Evolutionary conservation across 2,329 filamentous ascomycete species (phyloP).

Genomic region (Rhynchosporium agropyri): DNA sequence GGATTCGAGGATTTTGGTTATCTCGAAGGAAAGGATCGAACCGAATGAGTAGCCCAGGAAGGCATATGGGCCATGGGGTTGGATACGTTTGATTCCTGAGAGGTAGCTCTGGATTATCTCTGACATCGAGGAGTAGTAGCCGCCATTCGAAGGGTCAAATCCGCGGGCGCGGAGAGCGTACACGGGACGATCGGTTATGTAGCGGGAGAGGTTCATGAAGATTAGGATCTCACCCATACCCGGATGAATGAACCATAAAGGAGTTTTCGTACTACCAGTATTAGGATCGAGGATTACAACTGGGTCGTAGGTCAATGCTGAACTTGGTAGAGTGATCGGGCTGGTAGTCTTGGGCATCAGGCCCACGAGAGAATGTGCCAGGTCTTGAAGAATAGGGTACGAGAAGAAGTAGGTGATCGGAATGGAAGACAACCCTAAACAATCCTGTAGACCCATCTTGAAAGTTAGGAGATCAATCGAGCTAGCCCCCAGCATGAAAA

Average conservation of each 20-base stretch:
- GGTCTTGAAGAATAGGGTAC: constrained; percentile 39
- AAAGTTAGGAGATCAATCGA: constrained; percentile 36
- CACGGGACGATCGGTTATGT: constrained; percentile 49
- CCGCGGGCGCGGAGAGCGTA: constrained; percentile 49
- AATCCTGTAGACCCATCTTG: constrained; percentile 23
- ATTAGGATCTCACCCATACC: constrained; percentile 49
- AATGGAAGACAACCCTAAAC: constrained; percentile 41
- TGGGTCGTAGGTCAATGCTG: constrained; percentile 39
- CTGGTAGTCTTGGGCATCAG: constrained; percentile 29
- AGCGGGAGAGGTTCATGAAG: constrained; percentile 45
- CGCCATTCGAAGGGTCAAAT: constrained; percentile 42
- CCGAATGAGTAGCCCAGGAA: constrained; percentile 56
- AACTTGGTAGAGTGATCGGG: neutral
- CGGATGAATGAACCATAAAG: constrained; percentile 48
- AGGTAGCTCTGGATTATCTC: constrained; percentile 49
- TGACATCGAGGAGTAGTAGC: constrained; percentile 44
- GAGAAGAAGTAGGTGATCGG: constrained; percentile 45
- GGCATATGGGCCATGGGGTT: constrained; percentile 55
- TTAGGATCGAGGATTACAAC: constrained; percentile 42
- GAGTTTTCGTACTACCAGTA: constrained; percentile 40
- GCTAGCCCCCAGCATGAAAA: constrained; percentile 42
- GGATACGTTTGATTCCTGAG: constrained; percentile 45
- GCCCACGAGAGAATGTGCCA: constrained; percentile 39
- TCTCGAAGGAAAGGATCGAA: constrained; percentile 53
- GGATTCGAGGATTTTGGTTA: constrained; percentile 49